Evolutionary conservation across 352 stramenopile genomes (phyloP), one percentile per base, ranked within the genome.

Genomic region (Phytophthora melonis): DNA sequence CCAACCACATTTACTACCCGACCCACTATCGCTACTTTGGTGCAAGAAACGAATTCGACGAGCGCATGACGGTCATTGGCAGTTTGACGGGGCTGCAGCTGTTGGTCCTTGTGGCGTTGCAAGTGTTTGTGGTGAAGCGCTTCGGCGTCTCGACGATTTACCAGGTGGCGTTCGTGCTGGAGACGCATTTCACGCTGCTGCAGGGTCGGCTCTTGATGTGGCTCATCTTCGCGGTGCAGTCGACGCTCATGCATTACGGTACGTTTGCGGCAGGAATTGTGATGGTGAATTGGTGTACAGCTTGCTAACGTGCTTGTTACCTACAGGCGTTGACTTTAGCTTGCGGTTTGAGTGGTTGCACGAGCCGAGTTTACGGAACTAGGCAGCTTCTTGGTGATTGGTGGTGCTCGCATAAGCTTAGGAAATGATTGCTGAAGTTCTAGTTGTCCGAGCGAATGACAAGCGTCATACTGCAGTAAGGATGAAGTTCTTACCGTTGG

Each of bases 111-210:
- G 11, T 75, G 2, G 50, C 7, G 8, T 27, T 82, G 30, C 68
- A 79, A 66, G n/a, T 76, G 3, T 70, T 79, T 23, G 63, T 82
- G 18, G 52, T 63, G 3, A 72, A 63, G 16, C 61, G 63, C 7
- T 82, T 82, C 32, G 63, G 67, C 6, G 27, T 82, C 5, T 65
- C 75, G 18, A 63, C 73, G 1, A 63, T 90, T 14, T 80, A 81
- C n/a, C 79, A 85, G n/a, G 57, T 88, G 10, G 79, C 66, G n/a
- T 90, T 90, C 49, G 82, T 90, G 39, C 59, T 87, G 18, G 77
- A 90, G 49, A 77, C 58, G 0, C 77, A 84, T 5, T 73, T 67
- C 14, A 18, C 64, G 0, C 30, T 84, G 9, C 55, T 88, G 7
- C 83, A 87, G 59, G 74, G 74, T 8, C 68, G 77, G 39, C 62